Evolutionary conservation across 2,329 filamentous ascomycete species (phyloP).

Genomic region (Sporothrix curviconia): DNA sequence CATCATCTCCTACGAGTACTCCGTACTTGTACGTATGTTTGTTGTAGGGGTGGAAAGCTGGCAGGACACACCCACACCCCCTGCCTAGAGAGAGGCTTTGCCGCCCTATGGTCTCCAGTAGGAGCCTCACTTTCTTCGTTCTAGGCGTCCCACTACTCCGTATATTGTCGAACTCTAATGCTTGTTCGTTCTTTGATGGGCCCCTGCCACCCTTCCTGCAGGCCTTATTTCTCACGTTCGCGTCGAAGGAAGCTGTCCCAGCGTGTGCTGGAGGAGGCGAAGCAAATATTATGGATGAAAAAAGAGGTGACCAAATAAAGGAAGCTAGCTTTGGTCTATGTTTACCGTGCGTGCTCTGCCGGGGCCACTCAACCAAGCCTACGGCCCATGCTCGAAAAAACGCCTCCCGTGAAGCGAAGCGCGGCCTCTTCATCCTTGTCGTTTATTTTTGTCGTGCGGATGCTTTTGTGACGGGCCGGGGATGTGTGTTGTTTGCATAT

Average conservation of each 20-base stretch:
- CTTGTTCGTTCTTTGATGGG: too few species aligned
- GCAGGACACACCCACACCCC: too few species aligned
- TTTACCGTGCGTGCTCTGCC: not conserved
- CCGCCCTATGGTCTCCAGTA: too few species aligned
- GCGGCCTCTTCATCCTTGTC: not conserved
- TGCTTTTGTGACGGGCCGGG: not conserved
- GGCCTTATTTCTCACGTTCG: not conserved
- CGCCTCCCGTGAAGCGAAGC: not conserved
- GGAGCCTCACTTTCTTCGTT: too few species aligned
- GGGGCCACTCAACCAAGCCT: not conserved
- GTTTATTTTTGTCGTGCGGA: not conserved
- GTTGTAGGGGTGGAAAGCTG: not conserved
- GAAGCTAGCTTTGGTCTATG: not conserved
- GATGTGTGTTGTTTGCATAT: constrained; percentile 1
- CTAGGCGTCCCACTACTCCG: too few species aligned
- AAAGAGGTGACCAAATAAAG: not conserved
- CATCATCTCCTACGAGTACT: not conserved
- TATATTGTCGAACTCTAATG: too few species aligned
- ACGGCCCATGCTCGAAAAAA: not conserved
- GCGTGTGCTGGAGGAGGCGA: constrained; percentile 3
- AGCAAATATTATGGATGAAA: not conserved
- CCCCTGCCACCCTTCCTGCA: not conserved
- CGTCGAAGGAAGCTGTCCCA: not conserved
- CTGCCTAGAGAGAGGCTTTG: too few species aligned
- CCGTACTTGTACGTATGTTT: not conserved